phyloP scores from a whole-genome alignment of 2,329 filamentous ascomycete genomes.

The Zymoseptoria ardabiliae region DNA sequence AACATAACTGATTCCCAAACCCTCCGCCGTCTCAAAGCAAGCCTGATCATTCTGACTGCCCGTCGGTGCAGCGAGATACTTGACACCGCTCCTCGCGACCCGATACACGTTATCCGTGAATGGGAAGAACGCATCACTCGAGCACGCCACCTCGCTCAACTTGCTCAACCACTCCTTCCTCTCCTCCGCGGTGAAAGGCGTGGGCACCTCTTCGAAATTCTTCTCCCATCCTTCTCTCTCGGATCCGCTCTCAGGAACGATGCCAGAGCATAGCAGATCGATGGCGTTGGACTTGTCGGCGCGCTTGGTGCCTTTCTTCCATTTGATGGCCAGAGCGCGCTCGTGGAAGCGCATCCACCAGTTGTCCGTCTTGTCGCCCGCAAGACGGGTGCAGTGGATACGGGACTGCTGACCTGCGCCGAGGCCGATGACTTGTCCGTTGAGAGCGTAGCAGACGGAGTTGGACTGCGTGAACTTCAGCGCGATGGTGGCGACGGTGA shows the following conservation, averaged over 20 bases:
- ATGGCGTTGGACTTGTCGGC: conserved; percentile 98
- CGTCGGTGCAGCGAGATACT: conserved; percentile 89
- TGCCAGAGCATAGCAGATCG: conserved; percentile 84
- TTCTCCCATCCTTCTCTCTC: conserved; percentile 83
- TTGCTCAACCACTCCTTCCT: conserved; percentile 77
- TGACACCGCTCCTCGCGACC: conserved; percentile 77
- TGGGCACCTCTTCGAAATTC: conserved; percentile 82
- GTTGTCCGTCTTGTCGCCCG: conserved; percentile 97
- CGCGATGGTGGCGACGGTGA: conserved; percentile 92
- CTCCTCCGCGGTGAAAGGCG: conserved; percentile 76
- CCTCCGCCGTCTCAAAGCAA: conserved; percentile 84
- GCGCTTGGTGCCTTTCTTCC: conserved; percentile 96
- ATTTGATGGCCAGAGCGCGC: conserved; percentile 78
- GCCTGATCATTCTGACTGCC: conserved; percentile 80
- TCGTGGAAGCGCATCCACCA: conserved; percentile 99
- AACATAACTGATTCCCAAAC: conserved; percentile 86
- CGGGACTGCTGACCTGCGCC: conserved; percentile 95
- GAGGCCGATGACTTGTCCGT: conserved; percentile 88
- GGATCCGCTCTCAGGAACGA: conserved; percentile 73
- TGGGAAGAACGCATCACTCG: conserved; percentile 96
- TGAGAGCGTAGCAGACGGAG: conserved; percentile 93
- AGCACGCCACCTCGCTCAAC: conserved; percentile 74
- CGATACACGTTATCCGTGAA: conserved; percentile 98
- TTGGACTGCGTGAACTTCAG: conserved; percentile 99
- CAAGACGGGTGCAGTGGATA: conserved; percentile 96